Percentiles rank a stretch among this genome's conserved stretches.
Conservation (phyloP, 2,329 filamentous ascomycete genomes). For the Pseudogymnoascus sp. region DNA sequence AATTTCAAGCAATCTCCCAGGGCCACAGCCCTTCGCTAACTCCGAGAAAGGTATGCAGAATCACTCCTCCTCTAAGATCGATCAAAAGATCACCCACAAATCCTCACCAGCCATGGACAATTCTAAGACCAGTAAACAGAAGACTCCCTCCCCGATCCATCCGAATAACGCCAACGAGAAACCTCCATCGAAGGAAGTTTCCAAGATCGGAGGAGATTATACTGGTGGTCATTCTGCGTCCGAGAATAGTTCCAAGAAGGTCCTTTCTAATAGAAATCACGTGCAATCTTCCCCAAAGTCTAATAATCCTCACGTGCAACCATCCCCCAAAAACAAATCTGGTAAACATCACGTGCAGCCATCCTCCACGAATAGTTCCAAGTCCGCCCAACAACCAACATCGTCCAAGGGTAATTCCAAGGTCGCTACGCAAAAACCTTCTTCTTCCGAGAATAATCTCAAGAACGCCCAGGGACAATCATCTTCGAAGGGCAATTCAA, state of each 20-base stretch:
- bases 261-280: no score
- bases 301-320: no score
- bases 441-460: not conserved
- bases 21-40: not conserved
- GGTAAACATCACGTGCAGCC: not conserved
- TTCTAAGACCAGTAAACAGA: not conserved
- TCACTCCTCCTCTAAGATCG: not conserved
- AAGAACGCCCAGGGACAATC: not conserved
- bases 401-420: not conserved
- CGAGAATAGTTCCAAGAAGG: no score
- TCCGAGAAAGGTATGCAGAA: not conserved
- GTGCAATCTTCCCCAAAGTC: no score
- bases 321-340: not conserved
- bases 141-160: not conserved
- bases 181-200: no score
- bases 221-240: no score
- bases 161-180: no score
- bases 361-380: not conserved
- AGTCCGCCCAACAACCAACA: not conserved
- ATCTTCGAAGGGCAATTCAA: not conserved
- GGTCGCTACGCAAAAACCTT: not conserved
- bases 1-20: no score
- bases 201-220: no score
- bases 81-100: not conserved
- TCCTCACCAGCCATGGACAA: not conserved